Percentiles rank a stretch among this genome's conserved stretches.
Conservation (phyloP, 768 basidiomycete species). For the Clitopilus hobsonii region DNA sequence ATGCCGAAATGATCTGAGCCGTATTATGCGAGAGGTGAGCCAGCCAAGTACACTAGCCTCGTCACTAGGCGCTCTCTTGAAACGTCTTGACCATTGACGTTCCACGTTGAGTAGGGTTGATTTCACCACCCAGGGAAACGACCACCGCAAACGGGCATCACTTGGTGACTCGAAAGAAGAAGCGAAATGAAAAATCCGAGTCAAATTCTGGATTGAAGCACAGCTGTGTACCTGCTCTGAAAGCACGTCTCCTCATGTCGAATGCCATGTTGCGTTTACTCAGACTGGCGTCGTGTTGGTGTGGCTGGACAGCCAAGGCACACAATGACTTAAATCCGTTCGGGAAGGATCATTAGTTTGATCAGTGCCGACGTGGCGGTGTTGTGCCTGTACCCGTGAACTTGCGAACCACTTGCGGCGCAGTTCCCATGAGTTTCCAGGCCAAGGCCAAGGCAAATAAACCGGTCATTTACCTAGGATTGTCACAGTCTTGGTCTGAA, state of each 20-base stretch:
- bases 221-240: neutral
- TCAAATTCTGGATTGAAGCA: neutral
- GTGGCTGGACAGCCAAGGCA: neutral
- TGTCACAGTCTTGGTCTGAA: neutral
- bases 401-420: neutral
- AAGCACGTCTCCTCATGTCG: no score
- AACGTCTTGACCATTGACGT: neutral
- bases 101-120: neutral
- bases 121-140: no score
- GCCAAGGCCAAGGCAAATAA: no score
- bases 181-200: neutral
- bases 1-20: neutral
- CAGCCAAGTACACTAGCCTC: neutral
- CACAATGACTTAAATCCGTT: neutral
- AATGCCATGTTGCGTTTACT: no score
- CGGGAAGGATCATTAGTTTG: neutral
- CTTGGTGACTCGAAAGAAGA: neutral
- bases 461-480: no score
- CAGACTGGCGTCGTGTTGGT: neutral
- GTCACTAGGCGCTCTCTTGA: neutral
- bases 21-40: neutral
- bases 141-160: no score
- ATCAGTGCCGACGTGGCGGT: neutral
- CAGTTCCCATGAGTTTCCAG: no score
- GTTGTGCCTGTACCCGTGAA: neutral